Evolutionary conservation across 2,329 filamentous ascomycete species (phyloP).

Genomic region (Camptophora hylomeconis): DNA sequence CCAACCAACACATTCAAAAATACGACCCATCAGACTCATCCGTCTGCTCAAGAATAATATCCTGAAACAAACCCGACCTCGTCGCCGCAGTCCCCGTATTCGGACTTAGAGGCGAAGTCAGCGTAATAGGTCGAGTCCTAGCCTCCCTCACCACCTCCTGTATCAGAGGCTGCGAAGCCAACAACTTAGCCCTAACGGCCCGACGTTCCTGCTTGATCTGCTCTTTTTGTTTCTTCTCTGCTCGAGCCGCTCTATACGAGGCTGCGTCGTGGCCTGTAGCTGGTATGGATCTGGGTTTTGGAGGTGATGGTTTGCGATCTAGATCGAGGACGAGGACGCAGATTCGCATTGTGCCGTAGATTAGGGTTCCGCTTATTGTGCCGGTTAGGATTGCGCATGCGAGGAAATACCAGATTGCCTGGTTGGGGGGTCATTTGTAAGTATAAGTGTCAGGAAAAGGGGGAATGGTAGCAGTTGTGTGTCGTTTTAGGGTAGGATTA

Average conservation of each 20-base stretch:
- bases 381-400: constrained; percentile 56
- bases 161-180: too few relatives aligned
- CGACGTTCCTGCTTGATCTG: too few relatives aligned
- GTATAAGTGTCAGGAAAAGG: constrained; percentile 9
- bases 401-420: constrained; percentile 42
- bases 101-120: too few relatives aligned
- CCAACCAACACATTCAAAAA: too few relatives aligned
- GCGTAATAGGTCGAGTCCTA: too few relatives aligned
- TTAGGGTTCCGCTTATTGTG: constrained; percentile 45
- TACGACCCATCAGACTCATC: too few relatives aligned
- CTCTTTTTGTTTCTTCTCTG: constrained; percentile 11
- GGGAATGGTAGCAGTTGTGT: constrained; percentile 3
- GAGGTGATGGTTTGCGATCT: constrained; percentile 7
- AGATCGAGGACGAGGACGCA: constrained; percentile 35
- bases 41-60: too few relatives aligned
- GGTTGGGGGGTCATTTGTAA: constrained; percentile 5
- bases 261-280: constrained; percentile 15
- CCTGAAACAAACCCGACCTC: too few relatives aligned
- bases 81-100: too few relatives aligned
- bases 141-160: too few relatives aligned
- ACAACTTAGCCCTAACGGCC: too few relatives aligned
- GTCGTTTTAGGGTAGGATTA: too few relatives aligned
- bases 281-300: constrained; percentile 8
- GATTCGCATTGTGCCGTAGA: constrained; percentile 44
- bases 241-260: constrained; percentile 17